phyloP scores from a whole-genome alignment of 768 basidiomycete genomes.

The Gymnopilus junonius region DNA sequence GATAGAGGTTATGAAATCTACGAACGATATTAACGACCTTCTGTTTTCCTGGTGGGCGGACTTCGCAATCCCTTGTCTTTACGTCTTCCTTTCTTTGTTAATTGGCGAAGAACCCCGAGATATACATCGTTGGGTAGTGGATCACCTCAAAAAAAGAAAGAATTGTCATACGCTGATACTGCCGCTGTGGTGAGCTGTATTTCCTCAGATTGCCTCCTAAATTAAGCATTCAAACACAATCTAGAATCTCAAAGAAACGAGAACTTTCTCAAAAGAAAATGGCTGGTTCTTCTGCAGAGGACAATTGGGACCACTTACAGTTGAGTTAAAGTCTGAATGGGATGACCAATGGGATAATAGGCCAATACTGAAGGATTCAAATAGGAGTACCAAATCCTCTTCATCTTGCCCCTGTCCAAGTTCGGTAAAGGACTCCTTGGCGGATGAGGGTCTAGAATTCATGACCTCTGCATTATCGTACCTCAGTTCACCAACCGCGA shows the following conservation, averaged over 20 bases:
- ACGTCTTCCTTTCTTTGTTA: slow-evolving; percentile 37
- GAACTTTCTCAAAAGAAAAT: slow-evolving; percentile 5
- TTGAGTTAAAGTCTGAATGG: slow-evolving; percentile 54
- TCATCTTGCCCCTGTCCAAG: slow-evolving; percentile 30
- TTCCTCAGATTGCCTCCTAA: too few relatives aligned
- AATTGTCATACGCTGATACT: slow-evolving; percentile 4
- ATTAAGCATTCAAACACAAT: too few relatives aligned
- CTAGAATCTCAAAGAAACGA: slow-evolving; percentile 1
- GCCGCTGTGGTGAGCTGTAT: slow-evolving; percentile 20
- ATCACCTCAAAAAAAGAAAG: slow-evolving; percentile 8
- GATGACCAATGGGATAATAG: slow-evolving; percentile 49
- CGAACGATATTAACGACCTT: slow-evolving; percentile 30
- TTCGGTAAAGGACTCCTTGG: slow-evolving; percentile 21
- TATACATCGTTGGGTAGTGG: slow-evolving; percentile 36
- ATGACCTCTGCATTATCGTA: slow-evolving; percentile 48
- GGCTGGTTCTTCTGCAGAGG: slow-evolving; percentile 25
- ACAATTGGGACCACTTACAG: slow-evolving; percentile 27
- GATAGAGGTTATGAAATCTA: slow-evolving; percentile 36
- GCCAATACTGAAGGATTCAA: slow-evolving; percentile 25
- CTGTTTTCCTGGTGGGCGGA: slow-evolving; percentile 44
- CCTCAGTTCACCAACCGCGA: slow-evolving; percentile 48
- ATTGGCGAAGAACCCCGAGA: slow-evolving; percentile 46
- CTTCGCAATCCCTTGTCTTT: slow-evolving; percentile 41
- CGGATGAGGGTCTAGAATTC: slow-evolving; percentile 43
- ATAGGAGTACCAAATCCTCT: slow-evolving; percentile 24